Evolutionary conservation across 2,329 filamentous ascomycete species (phyloP), one percentile per base, ranked within the genome.

Genomic region (Hymenoscyphus fructigenus): DNA sequence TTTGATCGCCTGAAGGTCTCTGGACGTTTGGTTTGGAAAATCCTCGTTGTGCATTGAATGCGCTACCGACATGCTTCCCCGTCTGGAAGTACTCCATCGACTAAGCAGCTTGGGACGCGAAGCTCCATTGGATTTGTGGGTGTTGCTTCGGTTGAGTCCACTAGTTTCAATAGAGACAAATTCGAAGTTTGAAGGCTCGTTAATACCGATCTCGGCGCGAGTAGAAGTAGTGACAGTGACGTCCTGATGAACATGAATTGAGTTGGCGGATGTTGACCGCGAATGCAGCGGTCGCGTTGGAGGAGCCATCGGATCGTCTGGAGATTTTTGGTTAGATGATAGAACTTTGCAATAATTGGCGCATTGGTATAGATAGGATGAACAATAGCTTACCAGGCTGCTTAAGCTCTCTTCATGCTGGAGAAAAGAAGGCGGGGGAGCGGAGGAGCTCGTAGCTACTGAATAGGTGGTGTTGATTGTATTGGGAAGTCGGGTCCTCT

Each of bases 1-100:
- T 34, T 56, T n/a, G 10, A 32, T 7, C 17, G 26, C 17, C 36
- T 71, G 66, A 3, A 36, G 6, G 29, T 62, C 61, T 28, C 20
- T 26, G 6, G 20, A 38, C 1, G 28, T 14, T n/a, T 59, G 56
- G 4, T 57, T 14, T 20, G 26, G 17, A 26, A 20, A 34, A 14
- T 58, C 4, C 7, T 50, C 44, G 17, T 12, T 7, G 20, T 50
- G 28, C 12, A 15, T 36, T 34, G 34, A 50, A 2, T 12, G 44
- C 1, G n/a, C 44, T 50, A 28, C 17, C 26, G n/a, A 23, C 3
- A 47, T 32, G 10, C 17, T 36, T 57, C 53, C 26, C 17, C 53
- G 14, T 57, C 53, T 29, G 12, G 9, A 17, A 57, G 26, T 32
- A 57, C 6, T 50, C 44, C 53, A 57, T 57, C 29, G 26, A 10